Percentiles rank a stretch among this genome's conserved stretches.
These are phyloP conservation scores for Telfairia occidentalis DNA, from an alignment of 331 rosid species.

Conservation along the genomic window DNA sequence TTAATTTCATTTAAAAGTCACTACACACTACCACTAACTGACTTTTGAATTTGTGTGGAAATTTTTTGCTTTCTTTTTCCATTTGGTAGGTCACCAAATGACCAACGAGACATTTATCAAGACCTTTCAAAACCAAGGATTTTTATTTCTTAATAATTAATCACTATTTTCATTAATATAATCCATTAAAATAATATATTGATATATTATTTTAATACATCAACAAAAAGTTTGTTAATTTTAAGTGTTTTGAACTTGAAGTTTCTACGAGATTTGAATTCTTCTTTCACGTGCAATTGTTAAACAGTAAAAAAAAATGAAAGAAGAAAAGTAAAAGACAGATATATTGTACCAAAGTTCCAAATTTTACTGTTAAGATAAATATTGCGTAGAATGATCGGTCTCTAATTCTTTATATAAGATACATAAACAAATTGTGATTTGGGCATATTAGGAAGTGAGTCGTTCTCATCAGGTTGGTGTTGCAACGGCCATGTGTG, in stretches of 20 bases:
- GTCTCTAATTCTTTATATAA: too few species aligned
- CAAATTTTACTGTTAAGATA: too few species aligned
- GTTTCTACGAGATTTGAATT: too few species aligned
- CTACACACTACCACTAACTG: background rate
- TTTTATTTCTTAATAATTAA: background rate
- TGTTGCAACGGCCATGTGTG: too few species aligned
- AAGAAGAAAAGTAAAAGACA: too few species aligned
- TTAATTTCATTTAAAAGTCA: too few species aligned
- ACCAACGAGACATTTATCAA: slow-evolving; percentile 25
- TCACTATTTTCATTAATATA: background rate
- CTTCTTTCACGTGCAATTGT: background rate
- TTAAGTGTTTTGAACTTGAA: background rate
- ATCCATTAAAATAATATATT: background rate
- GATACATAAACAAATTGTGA: too few species aligned
- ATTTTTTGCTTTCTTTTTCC: slow-evolving; percentile 7
- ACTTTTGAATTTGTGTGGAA: slow-evolving; percentile 10
- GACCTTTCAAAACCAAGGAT: background rate
- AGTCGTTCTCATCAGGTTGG: too few species aligned
- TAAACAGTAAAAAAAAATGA: background rate
- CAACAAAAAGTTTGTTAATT: background rate
- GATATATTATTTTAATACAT: background rate
- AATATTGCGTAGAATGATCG: too few species aligned
- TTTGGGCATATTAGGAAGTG: too few species aligned
- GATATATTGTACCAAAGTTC: too few species aligned
- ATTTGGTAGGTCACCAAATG: slow-evolving; percentile 76